Percentiles rank a stretch among this genome's conserved stretches.
Conservation (phyloP, 1,284 basidiomycete genomes). For the Mrakiaceae sp. region DNA sequence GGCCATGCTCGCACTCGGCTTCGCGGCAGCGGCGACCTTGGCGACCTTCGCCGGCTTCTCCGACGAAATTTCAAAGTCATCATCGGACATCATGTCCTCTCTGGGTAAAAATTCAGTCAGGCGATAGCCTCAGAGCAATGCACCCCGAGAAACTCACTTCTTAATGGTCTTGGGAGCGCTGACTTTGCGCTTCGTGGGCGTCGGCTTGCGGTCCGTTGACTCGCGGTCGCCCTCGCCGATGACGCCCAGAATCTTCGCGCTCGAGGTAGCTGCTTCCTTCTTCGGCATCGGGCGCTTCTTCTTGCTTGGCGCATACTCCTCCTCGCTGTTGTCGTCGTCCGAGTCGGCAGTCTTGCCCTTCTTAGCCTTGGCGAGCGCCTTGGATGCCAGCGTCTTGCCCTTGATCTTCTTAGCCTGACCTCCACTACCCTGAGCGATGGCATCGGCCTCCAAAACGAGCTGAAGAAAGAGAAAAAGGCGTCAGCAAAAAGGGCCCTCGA, state of each 20-base stretch:
- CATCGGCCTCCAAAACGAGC: conserved; percentile 49
- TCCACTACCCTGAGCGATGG: conserved; percentile 50
- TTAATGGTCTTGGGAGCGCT: conserved; percentile 6
- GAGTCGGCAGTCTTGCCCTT: conserved; percentile 37
- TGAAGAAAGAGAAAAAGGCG: conserved; percentile 28
- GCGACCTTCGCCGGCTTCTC: conserved; percentile 26
- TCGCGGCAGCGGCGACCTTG: conserved; percentile 19
- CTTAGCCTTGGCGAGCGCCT: conserved; percentile 45
- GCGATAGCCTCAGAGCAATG: neutral
- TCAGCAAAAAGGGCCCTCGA: neutral
- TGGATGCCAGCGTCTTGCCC: conserved; percentile 52
- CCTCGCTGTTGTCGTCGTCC: conserved; percentile 21
- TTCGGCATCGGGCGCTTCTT: conserved; percentile 16
- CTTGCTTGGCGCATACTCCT: conserved; percentile 4
- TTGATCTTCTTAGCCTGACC: conserved; percentile 49
- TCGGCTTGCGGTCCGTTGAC: conserved; percentile 14
- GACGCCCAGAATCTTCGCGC: neutral
- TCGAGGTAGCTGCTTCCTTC: conserved; percentile 5
- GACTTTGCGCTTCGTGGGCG: conserved; percentile 26
- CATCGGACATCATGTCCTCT: conserved; percentile 30
- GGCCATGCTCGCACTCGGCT: too few species aligned
- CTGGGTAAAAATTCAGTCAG: conserved; percentile 27
- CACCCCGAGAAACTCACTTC: conserved; percentile 15
- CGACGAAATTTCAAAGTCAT: conserved; percentile 19
- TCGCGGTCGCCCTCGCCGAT: neutral